Percentiles rank a stretch among this genome's conserved stretches.
Evolutionary conservation across 1,139 yeast genomes (phyloP).

Genomic region (Scheffersomyces segobiensis): DNA sequence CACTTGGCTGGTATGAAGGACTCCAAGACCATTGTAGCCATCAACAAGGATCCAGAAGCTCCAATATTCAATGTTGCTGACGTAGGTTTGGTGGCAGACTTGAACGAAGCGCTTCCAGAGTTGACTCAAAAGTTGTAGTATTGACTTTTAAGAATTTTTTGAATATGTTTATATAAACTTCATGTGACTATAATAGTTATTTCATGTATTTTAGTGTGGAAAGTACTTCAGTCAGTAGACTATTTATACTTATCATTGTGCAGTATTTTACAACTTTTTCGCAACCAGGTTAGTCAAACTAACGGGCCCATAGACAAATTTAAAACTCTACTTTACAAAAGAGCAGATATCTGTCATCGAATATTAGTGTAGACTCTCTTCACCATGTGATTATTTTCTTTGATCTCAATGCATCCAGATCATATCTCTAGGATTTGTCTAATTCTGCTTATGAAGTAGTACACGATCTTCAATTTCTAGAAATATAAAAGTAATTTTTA

Average conservation of each 20-base stretch:
- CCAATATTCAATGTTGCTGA: slow-evolving; percentile 93
- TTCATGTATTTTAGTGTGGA: neutral
- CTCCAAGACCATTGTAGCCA: slow-evolving; percentile 88
- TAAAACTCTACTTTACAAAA: no score
- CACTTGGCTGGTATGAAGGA: slow-evolving; percentile 99
- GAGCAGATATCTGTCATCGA: neutral
- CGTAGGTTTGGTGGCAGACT: slow-evolving; percentile 84
- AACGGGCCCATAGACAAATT: no score
- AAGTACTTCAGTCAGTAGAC: no score
- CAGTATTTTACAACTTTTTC: neutral
- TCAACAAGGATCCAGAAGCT: slow-evolving; percentile 92
- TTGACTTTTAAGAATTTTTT: neutral
- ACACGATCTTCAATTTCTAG: neutral
- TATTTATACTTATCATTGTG: neutral
- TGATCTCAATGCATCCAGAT: neutral
- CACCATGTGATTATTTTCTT: neutral
- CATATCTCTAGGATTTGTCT: no score
- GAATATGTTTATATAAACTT: neutral
- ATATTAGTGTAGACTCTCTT: neutral
- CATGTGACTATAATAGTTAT: neutral
- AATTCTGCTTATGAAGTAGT: neutral
- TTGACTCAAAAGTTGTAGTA: slow-evolving; percentile 65
- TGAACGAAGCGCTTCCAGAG: slow-evolving; percentile 84
- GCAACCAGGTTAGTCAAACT: neutral
- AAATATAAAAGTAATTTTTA: no score